Percentiles rank a stretch among this genome's conserved stretches.
These are phyloP conservation scores for Epithele typhae DNA, from an alignment of 768 basidiomycete genomes.

Conservation along the genomic window DNA sequence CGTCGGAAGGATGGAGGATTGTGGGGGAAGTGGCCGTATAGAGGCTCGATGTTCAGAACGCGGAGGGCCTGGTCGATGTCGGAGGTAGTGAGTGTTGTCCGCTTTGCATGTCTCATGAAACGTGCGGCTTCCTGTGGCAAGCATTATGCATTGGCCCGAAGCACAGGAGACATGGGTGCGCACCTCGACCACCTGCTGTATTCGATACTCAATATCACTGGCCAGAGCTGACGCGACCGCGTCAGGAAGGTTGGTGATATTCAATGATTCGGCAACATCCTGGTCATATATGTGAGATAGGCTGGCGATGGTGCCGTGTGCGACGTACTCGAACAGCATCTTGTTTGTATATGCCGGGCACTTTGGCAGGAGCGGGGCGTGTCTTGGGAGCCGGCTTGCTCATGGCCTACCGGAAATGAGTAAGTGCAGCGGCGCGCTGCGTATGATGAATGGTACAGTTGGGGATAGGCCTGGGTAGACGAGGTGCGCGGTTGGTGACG, in stretches of 20 bases:
- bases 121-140: constrained; percentile 79
- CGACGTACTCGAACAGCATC: constrained; percentile 27
- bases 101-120: constrained; percentile 91
- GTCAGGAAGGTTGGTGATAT: constrained; percentile 71
- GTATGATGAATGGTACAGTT: no score
- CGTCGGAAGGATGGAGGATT: constrained; percentile 60
- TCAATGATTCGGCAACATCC: constrained; percentile 90
- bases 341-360: constrained; percentile 26
- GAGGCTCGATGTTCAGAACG: constrained; percentile 92
- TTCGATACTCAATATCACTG: constrained; percentile 94
- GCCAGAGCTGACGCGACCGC: constrained; percentile 80
- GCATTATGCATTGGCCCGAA: constrained; percentile 1
- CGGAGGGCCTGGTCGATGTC: constrained; percentile 95
- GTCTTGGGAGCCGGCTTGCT: constrained; percentile 11
- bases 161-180: constrained; percentile 11
- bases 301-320: constrained; percentile 8
- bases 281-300: constrained; percentile 25
- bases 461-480: no score
- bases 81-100: constrained; percentile 83
- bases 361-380: constrained; percentile 6
- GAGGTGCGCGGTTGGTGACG: no score
- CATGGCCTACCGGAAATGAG: neutral
- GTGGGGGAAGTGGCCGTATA: constrained; percentile 78
- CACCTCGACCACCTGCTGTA: constrained; percentile 94
- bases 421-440: no score